A percentile compares a stretch with the other conserved stretches of the same genome.
Evolutionary conservation across 495 filamentous ascomycete species (phyloP).

Genomic region (Polyplosphaeria fusca): DNA sequence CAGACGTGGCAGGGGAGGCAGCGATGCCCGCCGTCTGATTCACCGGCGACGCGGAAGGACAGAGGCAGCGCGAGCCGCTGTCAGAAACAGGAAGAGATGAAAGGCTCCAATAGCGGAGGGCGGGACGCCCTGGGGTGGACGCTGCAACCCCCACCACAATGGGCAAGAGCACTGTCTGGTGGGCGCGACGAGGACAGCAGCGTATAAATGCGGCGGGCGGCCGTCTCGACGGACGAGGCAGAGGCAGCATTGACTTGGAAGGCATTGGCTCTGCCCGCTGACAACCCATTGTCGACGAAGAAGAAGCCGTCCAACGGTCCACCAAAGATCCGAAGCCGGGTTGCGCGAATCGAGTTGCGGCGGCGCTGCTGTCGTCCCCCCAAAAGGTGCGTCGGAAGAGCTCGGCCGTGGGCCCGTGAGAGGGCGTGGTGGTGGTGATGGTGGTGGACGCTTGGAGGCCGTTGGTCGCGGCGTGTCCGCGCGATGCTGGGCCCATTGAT

Average conservation of each 20-base stretch:
- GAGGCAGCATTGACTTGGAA: slow-evolving; percentile 15
- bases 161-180: slow-evolving; percentile 22
- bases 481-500: slow-evolving; percentile 1
- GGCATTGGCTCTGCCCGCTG: slow-evolving; percentile 25
- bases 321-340: background rate
- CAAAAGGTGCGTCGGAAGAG: slow-evolving; percentile 25
- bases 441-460: too few relatives aligned
- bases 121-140: slow-evolving; percentile 18
- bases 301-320: background rate
- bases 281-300: background rate
- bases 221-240: slow-evolving; percentile 15
- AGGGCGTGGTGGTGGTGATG: too few relatives aligned
- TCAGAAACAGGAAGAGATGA: slow-evolving; percentile 24
- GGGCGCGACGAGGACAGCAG: slow-evolving; percentile 10
- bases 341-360: slow-evolving; percentile 1
- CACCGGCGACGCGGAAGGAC: slow-evolving; percentile 24
- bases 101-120: slow-evolving; percentile 27
- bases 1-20: background rate
- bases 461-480: too few relatives aligned
- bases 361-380: background rate
- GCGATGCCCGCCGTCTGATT: slow-evolving; percentile 15
- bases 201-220: slow-evolving; percentile 30
- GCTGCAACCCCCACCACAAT: slow-evolving; percentile 28
- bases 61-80: slow-evolving; percentile 11
- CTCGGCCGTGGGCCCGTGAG: slow-evolving; percentile 11